Conservation (phyloP, 306 rosid species). For the Cucumis melo region DNA sequence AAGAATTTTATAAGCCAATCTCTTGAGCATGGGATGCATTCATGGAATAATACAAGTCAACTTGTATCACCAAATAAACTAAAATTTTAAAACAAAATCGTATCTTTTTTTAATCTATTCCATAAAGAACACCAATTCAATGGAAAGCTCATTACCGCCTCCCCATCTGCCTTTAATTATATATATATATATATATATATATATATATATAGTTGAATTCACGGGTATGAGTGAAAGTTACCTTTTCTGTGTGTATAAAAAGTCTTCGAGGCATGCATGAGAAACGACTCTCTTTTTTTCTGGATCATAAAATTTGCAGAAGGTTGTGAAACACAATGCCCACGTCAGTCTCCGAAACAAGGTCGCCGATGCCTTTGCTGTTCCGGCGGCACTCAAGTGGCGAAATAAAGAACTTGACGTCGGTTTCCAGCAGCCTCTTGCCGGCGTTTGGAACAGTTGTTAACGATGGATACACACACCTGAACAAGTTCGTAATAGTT, state of each 20-base stretch:
- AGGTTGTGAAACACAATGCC: conserved; percentile 1
- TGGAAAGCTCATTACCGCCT: conserved; percentile 19
- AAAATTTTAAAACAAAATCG: background rate
- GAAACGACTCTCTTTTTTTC: background rate
- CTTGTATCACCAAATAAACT: background rate
- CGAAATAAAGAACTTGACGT: conserved; percentile 43
- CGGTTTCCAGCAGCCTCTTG: conserved; percentile 55
- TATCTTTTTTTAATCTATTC: background rate
- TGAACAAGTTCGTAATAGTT: conserved; percentile 37
- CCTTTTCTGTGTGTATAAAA: background rate
- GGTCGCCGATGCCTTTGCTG: conserved; percentile 28
- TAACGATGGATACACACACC: conserved; percentile 34
- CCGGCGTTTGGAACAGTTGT: conserved; percentile 57
- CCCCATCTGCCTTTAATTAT: background rate
- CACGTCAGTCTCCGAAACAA: conserved; percentile 10
- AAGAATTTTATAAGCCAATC: background rate
- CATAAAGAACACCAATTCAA: background rate
- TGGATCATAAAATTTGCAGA: background rate
- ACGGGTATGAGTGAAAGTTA: background rate
- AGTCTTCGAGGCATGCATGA: background rate
- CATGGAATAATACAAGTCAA: background rate
- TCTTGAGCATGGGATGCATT: background rate
- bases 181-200: background rate
- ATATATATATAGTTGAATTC: conserved; percentile 1
- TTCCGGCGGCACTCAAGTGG: conserved; percentile 40